These are phyloP conservation scores for Pichiaceae sp. DNA, from an alignment of 1,139 yeast genomes.

Conservation along the genomic window DNA sequence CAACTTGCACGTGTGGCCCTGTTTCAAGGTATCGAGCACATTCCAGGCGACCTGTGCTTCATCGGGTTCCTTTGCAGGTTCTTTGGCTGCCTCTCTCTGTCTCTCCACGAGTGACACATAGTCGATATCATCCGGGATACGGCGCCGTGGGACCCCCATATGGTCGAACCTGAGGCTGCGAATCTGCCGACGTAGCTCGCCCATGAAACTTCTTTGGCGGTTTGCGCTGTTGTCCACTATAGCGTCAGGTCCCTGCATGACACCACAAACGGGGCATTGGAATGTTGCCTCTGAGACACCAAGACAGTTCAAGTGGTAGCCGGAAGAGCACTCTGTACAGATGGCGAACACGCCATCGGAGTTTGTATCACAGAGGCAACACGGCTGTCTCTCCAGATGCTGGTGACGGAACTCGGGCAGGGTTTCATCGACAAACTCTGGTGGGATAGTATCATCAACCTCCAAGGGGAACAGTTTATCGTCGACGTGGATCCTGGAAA, in stretches of 20 bases:
- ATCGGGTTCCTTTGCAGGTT: background rate
- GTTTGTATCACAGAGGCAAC: slow-evolving; percentile 13
- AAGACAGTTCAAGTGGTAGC: slow-evolving; percentile 13
- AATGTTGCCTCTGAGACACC: slow-evolving; percentile 16
- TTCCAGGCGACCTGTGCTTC: slow-evolving; percentile 19
- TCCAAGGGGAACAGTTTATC: slow-evolving; percentile 16
- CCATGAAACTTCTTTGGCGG: slow-evolving; percentile 8
- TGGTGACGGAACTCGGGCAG: slow-evolving; percentile 15
- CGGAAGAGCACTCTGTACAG: slow-evolving; percentile 13
- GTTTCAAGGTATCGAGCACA: slow-evolving; percentile 12
- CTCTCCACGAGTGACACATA: slow-evolving; percentile 19
- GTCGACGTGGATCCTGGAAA: slow-evolving; percentile 13
- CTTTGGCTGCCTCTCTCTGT: slow-evolving; percentile 5
- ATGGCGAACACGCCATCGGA: slow-evolving; percentile 7
- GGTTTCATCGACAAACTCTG: slow-evolving; percentile 8
- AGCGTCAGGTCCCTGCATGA: slow-evolving; percentile 14
- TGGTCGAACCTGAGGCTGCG: slow-evolving; percentile 13
- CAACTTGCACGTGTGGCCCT: background rate
- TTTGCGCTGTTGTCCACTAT: slow-evolving; percentile 8
- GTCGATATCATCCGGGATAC: slow-evolving; percentile 12
- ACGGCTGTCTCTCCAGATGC: slow-evolving; percentile 5
- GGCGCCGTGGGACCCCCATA: slow-evolving; percentile 6
- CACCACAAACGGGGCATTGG: slow-evolving; percentile 23
- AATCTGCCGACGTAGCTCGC: slow-evolving; percentile 14
- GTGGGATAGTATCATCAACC: slow-evolving; percentile 12